phyloP scores from a whole-genome alignment of 805 yeast genomes.

The Pichia scutulata region DNA sequence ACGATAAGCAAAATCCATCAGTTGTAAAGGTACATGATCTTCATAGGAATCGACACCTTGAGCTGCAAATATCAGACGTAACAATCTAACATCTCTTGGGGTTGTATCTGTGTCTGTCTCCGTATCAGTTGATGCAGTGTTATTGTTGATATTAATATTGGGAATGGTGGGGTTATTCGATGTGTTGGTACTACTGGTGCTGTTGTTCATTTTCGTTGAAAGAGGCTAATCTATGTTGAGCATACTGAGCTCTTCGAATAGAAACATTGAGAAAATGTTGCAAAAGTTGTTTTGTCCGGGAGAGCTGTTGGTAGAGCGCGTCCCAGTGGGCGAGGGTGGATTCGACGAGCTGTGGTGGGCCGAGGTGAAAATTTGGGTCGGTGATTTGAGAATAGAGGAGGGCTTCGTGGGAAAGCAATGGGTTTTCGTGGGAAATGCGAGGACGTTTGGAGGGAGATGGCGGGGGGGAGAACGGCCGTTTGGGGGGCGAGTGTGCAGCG shows the following conservation, averaged over 20 bases:
- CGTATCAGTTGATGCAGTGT: not conserved
- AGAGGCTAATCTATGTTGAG: not conserved
- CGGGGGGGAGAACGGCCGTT: not conserved
- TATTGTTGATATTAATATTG: not conserved
- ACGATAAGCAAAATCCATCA: constrained; percentile 93
- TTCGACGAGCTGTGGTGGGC: not conserved
- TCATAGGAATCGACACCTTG: constrained; percentile 89
- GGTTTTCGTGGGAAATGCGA: not conserved
- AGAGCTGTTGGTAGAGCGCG: not conserved
- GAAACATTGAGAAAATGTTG: not conserved
- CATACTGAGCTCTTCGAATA: not conserved
- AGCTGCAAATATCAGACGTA: constrained; percentile 87
- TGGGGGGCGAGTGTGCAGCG: not conserved
- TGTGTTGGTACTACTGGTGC: no score
- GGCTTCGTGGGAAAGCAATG: not conserved
- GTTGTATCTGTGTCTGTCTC: constrained; percentile 17
- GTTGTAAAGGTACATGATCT: constrained; percentile 90
- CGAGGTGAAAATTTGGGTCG: not conserved
- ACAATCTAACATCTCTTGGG: constrained; percentile 86
- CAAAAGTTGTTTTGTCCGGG: not conserved
- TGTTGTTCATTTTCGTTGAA: not conserved
- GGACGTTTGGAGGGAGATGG: not conserved
- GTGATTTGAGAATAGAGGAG: not conserved
- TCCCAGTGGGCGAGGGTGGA: not conserved
- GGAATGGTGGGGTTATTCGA: no score